Conservation (phyloP, 805 yeast species). For the Pichia pseudocactophila region DNA sequence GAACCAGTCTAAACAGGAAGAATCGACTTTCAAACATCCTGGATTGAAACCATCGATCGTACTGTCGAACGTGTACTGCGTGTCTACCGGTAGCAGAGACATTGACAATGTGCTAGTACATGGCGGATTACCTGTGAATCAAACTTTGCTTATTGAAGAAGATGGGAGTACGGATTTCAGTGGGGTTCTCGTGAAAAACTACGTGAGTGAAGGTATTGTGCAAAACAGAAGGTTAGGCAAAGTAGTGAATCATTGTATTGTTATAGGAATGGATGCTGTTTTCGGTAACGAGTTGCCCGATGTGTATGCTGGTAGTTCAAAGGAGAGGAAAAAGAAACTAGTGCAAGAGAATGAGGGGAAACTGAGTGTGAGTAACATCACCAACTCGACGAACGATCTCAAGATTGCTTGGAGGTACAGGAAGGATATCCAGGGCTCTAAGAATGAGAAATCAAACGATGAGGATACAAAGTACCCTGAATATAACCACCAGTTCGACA, state of each 20-base stretch:
- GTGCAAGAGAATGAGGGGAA: slow-evolving; percentile 51
- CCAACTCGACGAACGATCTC: slow-evolving; percentile 41
- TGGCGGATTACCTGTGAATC: slow-evolving; percentile 79
- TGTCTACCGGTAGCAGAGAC: slow-evolving; percentile 74
- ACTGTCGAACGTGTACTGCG: slow-evolving; percentile 61
- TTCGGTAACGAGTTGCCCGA: slow-evolving; percentile 78
- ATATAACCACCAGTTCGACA: slow-evolving; percentile 64
- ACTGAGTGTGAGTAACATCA: slow-evolving; percentile 57
- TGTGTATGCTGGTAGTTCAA: slow-evolving; percentile 56
- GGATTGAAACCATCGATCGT: slow-evolving; percentile 66
- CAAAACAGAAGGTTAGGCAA: slow-evolving; percentile 44
- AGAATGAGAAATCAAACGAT: slow-evolving; percentile 11
- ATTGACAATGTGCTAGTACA: slow-evolving; percentile 70
- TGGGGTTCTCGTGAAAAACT: slow-evolving; percentile 56
- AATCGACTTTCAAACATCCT: slow-evolving; percentile 29
- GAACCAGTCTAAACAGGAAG: background rate
- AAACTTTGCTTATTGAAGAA: slow-evolving; percentile 66
- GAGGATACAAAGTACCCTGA: slow-evolving; percentile 35
- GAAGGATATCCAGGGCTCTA: slow-evolving; percentile 13
- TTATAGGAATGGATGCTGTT: slow-evolving; percentile 45
- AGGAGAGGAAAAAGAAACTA: slow-evolving; percentile 53
- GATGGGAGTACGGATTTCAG: slow-evolving; percentile 83
- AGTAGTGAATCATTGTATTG: slow-evolving; percentile 42
- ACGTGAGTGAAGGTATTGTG: slow-evolving; percentile 67
- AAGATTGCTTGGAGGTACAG: slow-evolving; percentile 90